A percentile compares a stretch with the other conserved stretches of the same genome.
phyloP scores from a whole-genome alignment of 768 basidiomycete species.

The Boletus barrowsii region DNA sequence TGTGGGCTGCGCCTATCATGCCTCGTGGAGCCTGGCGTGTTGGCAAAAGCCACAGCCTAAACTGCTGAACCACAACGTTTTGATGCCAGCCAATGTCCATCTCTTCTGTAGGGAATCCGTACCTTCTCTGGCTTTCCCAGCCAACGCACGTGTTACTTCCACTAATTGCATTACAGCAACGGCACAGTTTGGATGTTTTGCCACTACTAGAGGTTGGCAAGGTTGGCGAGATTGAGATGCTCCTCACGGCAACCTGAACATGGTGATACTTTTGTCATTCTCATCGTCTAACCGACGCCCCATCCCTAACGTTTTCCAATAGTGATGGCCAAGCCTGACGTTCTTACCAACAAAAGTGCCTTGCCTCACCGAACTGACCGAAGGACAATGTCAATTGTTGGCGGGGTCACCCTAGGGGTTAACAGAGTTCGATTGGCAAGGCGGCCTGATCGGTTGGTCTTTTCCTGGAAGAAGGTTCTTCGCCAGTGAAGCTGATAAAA shows the following conservation, averaged over 20 bases:
- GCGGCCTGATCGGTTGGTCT: background rate
- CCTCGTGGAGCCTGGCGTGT: constrained; percentile 19
- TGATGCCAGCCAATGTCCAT: background rate
- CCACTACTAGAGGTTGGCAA: constrained; percentile 9
- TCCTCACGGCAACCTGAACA: no score
- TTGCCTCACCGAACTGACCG: no score
- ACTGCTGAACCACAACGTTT: constrained; percentile 9
- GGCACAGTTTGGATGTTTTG: background rate
- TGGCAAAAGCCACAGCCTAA: background rate
- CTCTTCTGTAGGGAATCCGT: background rate
- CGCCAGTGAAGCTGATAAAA: constrained; percentile 7
- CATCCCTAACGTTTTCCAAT: no score
- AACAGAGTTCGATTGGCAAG: background rate
- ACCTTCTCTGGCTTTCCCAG: background rate
- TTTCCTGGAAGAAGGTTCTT: background rate
- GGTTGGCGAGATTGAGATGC: background rate
- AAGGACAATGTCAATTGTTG: no score
- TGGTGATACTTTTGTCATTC: no score
- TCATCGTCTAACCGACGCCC: no score
- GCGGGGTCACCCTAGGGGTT: no score
- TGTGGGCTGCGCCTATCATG: background rate
- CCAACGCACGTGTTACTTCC: constrained; percentile 1
- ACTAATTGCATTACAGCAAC: background rate
- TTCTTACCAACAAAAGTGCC: no score
- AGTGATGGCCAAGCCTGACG: background rate